Evolutionary conservation across 306 rosid species (phyloP), one percentile per base, ranked within the genome.

Genomic region (Purshia tridentata): DNA sequence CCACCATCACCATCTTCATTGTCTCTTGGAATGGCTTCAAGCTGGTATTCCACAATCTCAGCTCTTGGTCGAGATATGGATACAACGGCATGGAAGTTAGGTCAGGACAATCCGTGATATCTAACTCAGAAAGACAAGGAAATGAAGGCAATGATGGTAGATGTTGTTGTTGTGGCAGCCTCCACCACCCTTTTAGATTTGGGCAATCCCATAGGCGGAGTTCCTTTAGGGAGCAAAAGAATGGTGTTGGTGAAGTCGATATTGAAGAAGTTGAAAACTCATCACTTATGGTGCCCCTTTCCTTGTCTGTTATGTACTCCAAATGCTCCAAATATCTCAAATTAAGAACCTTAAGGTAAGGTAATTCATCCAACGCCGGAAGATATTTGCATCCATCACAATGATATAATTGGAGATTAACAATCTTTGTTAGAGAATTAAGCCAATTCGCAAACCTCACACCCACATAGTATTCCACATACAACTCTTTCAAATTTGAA

Each of bases 311-410:
- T 55, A 81, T 65, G 68, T 77, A 35, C 58, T 77, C 60, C 6
- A 81, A 11, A 3, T 3, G 45, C 22, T 0, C 0, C 11, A 72
- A 7, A 0, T 0, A 0, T 0, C 0, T 3, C 5, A 77, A 8
- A 0, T 0, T 0, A 5, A 77, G 65, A 40, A 12, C 1, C 57
- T 78, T 63, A 10, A 77, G 85, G 42, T 13, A 53, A 1, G 76
- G 73, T 5, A 81, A 65, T 13, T 45, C 35, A 19, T 74, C 70
- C 29, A 77, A 19, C 0, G 67, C 67, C 50, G 80, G 52, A 49
- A 49, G 52, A 49, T 49, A 16, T 13, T 49, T n/a, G 52, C n/a
- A 49, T 13, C 52, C 12, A 1, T 2, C 2, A 49, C 52, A 13
- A 0, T 3, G 0, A 49, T 0, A 13, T 2, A 49, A 49, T 11